A percentile compares a stretch with the other conserved stretches of the same genome.
Evolutionary conservation across 192 early-diverging fungal species (phyloP).

Genomic region (Spizellomyces sp.): DNA sequence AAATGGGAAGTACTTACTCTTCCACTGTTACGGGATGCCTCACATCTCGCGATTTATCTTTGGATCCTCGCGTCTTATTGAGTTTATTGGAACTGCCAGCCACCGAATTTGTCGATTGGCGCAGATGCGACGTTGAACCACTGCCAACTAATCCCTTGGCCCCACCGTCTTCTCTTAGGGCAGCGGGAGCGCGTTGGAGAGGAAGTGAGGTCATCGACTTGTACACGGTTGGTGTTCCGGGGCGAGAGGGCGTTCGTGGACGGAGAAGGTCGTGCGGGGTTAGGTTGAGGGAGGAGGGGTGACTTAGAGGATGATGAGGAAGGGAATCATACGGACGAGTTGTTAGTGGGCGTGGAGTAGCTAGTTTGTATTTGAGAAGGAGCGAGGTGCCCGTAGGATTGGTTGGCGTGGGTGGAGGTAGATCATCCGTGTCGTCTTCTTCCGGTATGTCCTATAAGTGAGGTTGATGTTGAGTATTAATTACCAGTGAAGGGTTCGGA

Average conservation of each 20-base stretch:
- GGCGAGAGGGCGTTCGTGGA: slow-evolving; percentile 14
- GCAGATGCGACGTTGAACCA: too few relatives aligned
- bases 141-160: not conserved
- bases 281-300: not conserved
- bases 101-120: too few relatives aligned
- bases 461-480: too few relatives aligned
- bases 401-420: slow-evolving; percentile 13
- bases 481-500: too few relatives aligned
- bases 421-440: slow-evolving; percentile 32
- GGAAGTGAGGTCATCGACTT: not conserved
- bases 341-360: not conserved
- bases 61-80: too few relatives aligned
- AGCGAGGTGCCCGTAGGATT: not conserved
- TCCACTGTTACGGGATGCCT: not conserved
- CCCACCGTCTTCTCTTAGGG: not conserved
- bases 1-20: not conserved
- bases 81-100: too few relatives aligned
- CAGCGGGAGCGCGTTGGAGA: not conserved
- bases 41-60: too few relatives aligned
- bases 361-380: slow-evolving; percentile 1
- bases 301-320: not conserved
- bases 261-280: not conserved
- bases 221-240: not conserved
- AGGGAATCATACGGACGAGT: not conserved
- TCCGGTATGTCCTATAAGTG: not conserved